Evolutionary conservation across 768 basidiomycete genomes (phyloP).

Genomic region (Termitomyces sp.): DNA sequence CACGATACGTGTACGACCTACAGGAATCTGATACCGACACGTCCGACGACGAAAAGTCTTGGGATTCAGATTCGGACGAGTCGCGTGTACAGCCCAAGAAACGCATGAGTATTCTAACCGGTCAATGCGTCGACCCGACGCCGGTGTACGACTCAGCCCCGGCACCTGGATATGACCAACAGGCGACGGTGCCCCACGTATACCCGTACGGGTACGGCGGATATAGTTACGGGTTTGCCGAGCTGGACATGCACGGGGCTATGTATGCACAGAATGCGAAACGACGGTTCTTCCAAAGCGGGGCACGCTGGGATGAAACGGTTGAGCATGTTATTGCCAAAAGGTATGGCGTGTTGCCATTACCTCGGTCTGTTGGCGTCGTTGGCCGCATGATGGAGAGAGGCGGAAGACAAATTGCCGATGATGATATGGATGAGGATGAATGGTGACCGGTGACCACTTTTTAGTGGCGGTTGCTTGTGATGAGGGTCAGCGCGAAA

Average conservation of each 20-base stretch:
- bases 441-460: slow-evolving; percentile 19
- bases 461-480: neutral
- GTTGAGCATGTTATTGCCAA: slow-evolving; percentile 18
- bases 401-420: slow-evolving; percentile 14
- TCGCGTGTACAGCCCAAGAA: slow-evolving; percentile 34
- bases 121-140: slow-evolving; percentile 47
- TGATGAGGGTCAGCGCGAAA: neutral
- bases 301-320: slow-evolving; percentile 27
- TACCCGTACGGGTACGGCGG: slow-evolving; percentile 30
- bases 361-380: slow-evolving; percentile 6
- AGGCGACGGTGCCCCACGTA: neutral
- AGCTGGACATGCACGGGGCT: slow-evolving; percentile 30
- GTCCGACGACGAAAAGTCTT: slow-evolving; percentile 37
- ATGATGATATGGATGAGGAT: slow-evolving; percentile 18
- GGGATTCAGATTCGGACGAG: slow-evolving; percentile 39
- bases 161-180: neutral
- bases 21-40: slow-evolving; percentile 48
- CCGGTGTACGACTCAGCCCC: slow-evolving; percentile 29
- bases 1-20: slow-evolving; percentile 55
- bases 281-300: slow-evolving; percentile 56
- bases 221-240: slow-evolving; percentile 33
- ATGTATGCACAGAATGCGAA: slow-evolving; percentile 25
- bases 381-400: slow-evolving; percentile 18
- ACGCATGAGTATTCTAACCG: slow-evolving; percentile 66
- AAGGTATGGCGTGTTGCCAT: slow-evolving; percentile 12